Conservation (phyloP, 2,329 filamentous ascomycete species). For the Ophiognomonia clavigignenti-juglandacearum region DNA sequence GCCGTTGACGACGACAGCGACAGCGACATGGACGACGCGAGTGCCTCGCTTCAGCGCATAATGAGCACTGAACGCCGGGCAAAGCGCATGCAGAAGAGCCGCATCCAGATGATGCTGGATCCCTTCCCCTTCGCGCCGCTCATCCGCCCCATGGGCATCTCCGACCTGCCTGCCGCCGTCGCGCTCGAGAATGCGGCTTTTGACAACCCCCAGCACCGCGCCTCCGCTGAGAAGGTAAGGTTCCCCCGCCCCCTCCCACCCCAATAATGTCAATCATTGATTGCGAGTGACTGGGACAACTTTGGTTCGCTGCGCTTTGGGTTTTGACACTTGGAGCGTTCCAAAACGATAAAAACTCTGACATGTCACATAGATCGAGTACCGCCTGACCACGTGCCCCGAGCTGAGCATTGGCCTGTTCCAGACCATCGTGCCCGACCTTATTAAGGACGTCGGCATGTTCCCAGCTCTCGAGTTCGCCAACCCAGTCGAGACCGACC, state of each 20-base stretch:
- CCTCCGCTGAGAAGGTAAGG: no score
- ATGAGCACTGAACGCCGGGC: constrained; percentile 35
- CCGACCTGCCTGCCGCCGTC: constrained; percentile 57
- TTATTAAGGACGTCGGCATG: constrained; percentile 41
- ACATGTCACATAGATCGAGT: constrained; percentile 54
- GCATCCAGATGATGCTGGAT: constrained; percentile 36
- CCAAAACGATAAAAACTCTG: not conserved
- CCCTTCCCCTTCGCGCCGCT: constrained; percentile 65
- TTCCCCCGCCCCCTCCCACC: no score
- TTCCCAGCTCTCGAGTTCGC: constrained; percentile 48
- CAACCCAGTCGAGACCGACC: constrained; percentile 54
- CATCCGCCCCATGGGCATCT: constrained; percentile 65
- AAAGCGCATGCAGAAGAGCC: constrained; percentile 27
- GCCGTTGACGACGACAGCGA: constrained; percentile 25
- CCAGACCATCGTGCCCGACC: constrained; percentile 53
- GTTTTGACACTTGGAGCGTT: no score
- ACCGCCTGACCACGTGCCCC: constrained; percentile 69
- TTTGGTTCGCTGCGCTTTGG: not conserved
- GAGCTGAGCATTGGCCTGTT: constrained; percentile 79
- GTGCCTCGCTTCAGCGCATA: constrained; percentile 31
- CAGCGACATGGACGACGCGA: constrained; percentile 26
- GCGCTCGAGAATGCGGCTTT: constrained; percentile 53
- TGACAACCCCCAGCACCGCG: constrained; percentile 41
- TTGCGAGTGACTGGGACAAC: not conserved
- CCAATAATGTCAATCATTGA: constrained; percentile 44